Evolutionary conservation across 108 stramenopile species (phyloP), one percentile per base, ranked within the genome.

Genomic region (Discostella stelligeroides): DNA sequence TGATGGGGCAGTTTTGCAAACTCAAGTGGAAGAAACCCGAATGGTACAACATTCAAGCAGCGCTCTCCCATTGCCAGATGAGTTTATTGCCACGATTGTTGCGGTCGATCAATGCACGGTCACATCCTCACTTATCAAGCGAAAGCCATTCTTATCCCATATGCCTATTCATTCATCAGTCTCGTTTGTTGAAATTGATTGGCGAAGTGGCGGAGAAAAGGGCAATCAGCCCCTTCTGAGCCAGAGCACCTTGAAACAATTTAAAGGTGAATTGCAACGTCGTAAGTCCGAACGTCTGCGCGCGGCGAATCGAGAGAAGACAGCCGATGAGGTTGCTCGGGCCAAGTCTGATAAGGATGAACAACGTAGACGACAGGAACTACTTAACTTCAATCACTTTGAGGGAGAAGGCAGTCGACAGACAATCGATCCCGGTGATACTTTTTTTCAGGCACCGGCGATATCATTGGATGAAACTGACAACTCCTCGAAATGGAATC

Each of bases 81-180:
- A 57, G 0, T 55, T 94, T 29, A 60, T 76, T 21, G 92, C 86
- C 40, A 72, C 53, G 25, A 70, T 94, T 25, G 17, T 94, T 14
- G 88, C 84, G 68, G 47, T 86, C 2, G 90, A 91, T 75, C 30
- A 56, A 15, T 14, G 85, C 12, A 58, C 76, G 41, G 39, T 94
- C 45, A 91, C 92, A 7, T 72, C 79, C 9, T 75, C 83, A 9
- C 34, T 84, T 14, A 79, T 87, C 42, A 87, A 88, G 57, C 81
- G 88, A 49, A 76, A 89, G 68, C 77, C 82, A 11, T 89, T 91
- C 60, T 55, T 94, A 30, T 85, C 87, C n/a, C 90, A 91, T 68
- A 49, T 91, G 1, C 92, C 92, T 34, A 38, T 88, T 0, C 75
- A 74, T 49, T 75, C 82, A 15, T 67, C 84, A 38, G 73, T 94